These are phyloP conservation scores for Schizophyllum amplum DNA, from an alignment of 1,284 basidiomycete genomes.

Conservation along the genomic window DNA sequence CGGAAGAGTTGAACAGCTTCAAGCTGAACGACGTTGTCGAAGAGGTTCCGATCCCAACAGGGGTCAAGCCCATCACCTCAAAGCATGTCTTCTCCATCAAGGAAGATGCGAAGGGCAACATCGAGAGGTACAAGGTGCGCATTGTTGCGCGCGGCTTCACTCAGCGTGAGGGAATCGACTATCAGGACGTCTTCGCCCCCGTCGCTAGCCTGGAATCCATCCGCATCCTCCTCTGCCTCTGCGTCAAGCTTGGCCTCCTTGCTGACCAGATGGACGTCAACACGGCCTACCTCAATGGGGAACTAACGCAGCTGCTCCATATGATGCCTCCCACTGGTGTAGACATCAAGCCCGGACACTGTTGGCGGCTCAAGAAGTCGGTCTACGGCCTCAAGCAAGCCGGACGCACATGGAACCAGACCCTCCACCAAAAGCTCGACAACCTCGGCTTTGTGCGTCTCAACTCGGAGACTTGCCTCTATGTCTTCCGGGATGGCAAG, in stretches of 20 bases:
- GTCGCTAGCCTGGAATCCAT: constrained; percentile 23
- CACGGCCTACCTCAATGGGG: constrained; percentile 24
- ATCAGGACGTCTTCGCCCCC: constrained; percentile 25
- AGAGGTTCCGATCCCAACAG: constrained; percentile 12
- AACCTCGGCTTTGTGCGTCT: constrained; percentile 15
- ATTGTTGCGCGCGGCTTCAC: constrained; percentile 13
- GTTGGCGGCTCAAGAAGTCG: constrained; percentile 12
- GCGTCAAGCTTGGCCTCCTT: constrained; percentile 20
- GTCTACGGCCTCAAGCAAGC: constrained; percentile 20
- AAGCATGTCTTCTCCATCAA: constrained; percentile 3
- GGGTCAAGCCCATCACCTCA: constrained; percentile 9
- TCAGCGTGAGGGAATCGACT: constrained; percentile 15
- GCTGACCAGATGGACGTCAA: constrained; percentile 26
- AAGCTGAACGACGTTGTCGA: constrained; percentile 14
- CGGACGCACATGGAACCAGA: constrained; percentile 16
- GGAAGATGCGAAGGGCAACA: constrained; percentile 4
- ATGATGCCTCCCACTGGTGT: constrained; percentile 14
- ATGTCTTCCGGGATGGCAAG: constrained; percentile 11
- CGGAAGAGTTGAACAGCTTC: constrained; percentile 5
- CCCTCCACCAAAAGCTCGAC: constrained; percentile 11
- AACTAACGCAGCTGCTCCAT: constrained; percentile 14
- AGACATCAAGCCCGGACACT: constrained; percentile 8
- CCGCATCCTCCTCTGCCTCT: constrained; percentile 23
- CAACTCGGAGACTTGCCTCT: constrained; percentile 17
- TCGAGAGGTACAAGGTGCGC: constrained; percentile 12